Percentiles rank a stretch among this genome's conserved stretches.
Evolutionary conservation across 2,329 filamentous ascomycete species (phyloP).

Genomic region (Chlorencoelia australis): DNA sequence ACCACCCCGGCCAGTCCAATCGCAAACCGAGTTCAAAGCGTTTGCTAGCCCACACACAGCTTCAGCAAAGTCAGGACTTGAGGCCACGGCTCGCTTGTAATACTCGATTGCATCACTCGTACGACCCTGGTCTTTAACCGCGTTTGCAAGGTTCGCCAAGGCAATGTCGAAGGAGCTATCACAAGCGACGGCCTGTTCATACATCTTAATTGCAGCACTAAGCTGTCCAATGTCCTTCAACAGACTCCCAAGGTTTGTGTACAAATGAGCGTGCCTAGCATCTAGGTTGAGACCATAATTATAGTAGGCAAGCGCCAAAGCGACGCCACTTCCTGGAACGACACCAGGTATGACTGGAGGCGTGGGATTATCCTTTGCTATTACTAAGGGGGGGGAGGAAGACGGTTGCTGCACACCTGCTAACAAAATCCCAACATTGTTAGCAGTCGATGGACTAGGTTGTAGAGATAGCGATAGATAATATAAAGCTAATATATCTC

Average conservation of each 20-base stretch:
- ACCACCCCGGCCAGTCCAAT: conserved; percentile 85
- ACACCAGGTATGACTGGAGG: conserved; percentile 62
- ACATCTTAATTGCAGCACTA: conserved; percentile 89
- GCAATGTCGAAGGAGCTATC: conserved; percentile 96
- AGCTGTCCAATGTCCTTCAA: conserved; percentile 95
- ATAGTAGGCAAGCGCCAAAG: conserved; percentile 85
- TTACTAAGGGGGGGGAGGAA: conserved; percentile 27
- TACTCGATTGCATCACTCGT: conserved; percentile 87
- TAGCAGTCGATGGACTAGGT: conserved; percentile 92
- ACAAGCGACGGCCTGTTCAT: conserved; percentile 84
- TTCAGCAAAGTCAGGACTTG: conserved; percentile 95
- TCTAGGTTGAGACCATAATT: conserved; percentile 87
- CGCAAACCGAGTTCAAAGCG: conserved; percentile 90
- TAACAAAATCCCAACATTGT: conserved; percentile 95
- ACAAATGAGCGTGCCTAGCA: conserved; percentile 82
- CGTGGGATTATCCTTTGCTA: conserved; percentile 22
- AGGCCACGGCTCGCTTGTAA: conserved; percentile 78
- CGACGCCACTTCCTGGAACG: conserved; percentile 73
- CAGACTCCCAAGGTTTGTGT: conserved; percentile 90
- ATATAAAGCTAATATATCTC: conserved; percentile 89
- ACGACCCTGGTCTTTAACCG: conserved; percentile 90
- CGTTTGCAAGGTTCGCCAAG: conserved; percentile 90
- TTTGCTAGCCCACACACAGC: conserved; percentile 93
- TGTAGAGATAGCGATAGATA: conserved; percentile 91
- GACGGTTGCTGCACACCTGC: conserved; percentile 75